Percentiles rank a stretch among this genome's conserved stretches.
Conservation (phyloP, 495 filamentous ascomycete species). For the Penicillium dipodomyicola region DNA sequence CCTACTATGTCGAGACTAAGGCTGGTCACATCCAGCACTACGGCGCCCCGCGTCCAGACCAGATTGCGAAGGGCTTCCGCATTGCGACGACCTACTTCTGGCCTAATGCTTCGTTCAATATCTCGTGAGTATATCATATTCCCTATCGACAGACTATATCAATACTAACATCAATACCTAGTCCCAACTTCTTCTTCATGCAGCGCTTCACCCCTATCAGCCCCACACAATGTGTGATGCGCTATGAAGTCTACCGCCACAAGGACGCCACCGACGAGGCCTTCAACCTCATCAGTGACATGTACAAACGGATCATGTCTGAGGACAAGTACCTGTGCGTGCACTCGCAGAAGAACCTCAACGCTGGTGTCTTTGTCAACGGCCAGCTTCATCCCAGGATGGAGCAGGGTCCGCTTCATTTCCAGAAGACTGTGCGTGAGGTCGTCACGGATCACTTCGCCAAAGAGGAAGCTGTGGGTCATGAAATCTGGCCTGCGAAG, state of each 20-base stretch:
- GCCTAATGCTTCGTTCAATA: slow-evolving; percentile 44
- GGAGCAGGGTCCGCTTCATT: slow-evolving; percentile 48
- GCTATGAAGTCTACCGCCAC: slow-evolving; percentile 50
- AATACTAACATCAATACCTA: slow-evolving; percentile 21
- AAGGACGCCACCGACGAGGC: slow-evolving; percentile 44
- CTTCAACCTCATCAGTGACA: slow-evolving; percentile 40
- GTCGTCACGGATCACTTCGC: slow-evolving; percentile 37
- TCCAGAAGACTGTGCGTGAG: slow-evolving; percentile 44
- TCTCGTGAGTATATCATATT: slow-evolving; percentile 36
- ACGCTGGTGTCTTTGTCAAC: slow-evolving; percentile 47
- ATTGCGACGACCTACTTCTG: slow-evolving; percentile 45
- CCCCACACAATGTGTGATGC: slow-evolving; percentile 36
- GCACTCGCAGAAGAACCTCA: slow-evolving; percentile 48
- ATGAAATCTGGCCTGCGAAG: slow-evolving; percentile 44
- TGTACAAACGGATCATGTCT: slow-evolving; percentile 47
- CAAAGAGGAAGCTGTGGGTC: slow-evolving; percentile 33
- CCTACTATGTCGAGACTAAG: slow-evolving; percentile 43
- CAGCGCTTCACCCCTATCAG: slow-evolving; percentile 44
- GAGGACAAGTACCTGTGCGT: slow-evolving; percentile 51
- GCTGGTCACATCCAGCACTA: slow-evolving; percentile 41
- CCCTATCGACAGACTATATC: neutral
- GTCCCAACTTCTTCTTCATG: slow-evolving; percentile 50
- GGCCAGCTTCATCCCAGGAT: slow-evolving; percentile 47
- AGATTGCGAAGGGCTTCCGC: slow-evolving; percentile 33
- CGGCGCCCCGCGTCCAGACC: slow-evolving; percentile 36